Percentiles rank a stretch among this genome's conserved stretches.
phyloP scores from a whole-genome alignment of 192 early-diverging fungal species.

The Coemansia sp. region DNA sequence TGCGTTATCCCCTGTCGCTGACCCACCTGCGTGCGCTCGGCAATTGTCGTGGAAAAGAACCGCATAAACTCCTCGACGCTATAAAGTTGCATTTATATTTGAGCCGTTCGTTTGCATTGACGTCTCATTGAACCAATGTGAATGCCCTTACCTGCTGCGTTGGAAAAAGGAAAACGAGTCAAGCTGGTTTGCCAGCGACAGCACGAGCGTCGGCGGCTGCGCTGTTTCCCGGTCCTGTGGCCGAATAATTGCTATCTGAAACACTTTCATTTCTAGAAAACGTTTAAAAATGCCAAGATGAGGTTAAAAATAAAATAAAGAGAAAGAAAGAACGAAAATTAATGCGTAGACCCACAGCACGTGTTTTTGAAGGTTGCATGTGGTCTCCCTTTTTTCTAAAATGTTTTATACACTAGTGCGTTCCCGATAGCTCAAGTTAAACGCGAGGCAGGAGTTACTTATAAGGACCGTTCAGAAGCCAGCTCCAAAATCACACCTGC shows the following conservation, averaged over 20 bases:
- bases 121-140: not conserved
- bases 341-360: too few species aligned
- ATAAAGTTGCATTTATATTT: not conserved
- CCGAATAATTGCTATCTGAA: constrained; percentile 39
- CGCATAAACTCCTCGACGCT: constrained; percentile 80
- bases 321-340: not conserved
- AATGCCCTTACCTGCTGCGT: constrained; percentile 58
- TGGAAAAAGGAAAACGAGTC: constrained; percentile 84
- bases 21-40: constrained; percentile 79
- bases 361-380: too few species aligned
- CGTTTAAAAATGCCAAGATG: not conserved
- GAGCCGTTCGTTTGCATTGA: too few species aligned
- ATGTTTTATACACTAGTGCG: too few species aligned
- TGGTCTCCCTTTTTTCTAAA: too few species aligned
- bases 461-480: not conserved
- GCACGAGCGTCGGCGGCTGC: constrained; percentile 29
- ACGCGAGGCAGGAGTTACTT: too few species aligned
- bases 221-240: constrained; percentile 16
- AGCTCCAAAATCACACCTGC: not conserved
- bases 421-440: not conserved
- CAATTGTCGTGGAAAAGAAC: constrained; percentile 80
- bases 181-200: constrained; percentile 71
- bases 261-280: constrained; percentile 30
- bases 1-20: constrained; percentile 79
- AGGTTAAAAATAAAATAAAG: not conserved